Evolutionary conservation across 2,329 filamentous ascomycete genomes (phyloP), one percentile per base, ranked within the genome.

Genomic region (Fusarium oligoseptatum): DNA sequence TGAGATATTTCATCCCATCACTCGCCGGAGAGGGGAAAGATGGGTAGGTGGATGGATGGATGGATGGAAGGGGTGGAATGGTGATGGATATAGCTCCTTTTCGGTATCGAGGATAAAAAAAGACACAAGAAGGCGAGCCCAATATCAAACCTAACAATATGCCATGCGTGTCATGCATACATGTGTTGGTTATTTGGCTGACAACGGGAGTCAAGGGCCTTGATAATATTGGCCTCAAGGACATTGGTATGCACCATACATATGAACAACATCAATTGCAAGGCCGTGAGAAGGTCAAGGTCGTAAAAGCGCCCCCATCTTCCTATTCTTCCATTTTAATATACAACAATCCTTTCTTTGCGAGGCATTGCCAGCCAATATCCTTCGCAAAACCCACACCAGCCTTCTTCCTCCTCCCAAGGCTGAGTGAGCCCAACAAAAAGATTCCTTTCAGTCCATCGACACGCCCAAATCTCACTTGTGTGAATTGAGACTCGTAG

Each of bases 301-400:
- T 72, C 68, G 41, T 36, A 66, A 45, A 69, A 50, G 55, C 64
- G 60, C 34, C 52, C 22, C 32, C 57, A 68, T 69, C 52, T 66
- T 48, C 64, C 68, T 63, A 72, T 66, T 69, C 64, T 50, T 61
- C 58, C 27, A 60, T 71, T 70, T 74, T 75, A 74, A 62, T 74
- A 74, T 75, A 74, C 72, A 74, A 74, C 65, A 75, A 66, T 69
- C 71, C 68, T 24, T 66, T 17, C 20, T 15, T 48, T 22, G 58
- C 36, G 45, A 66, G 72, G 55, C 24, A 68, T 74, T 45, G 48
- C 22, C 56, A 71, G 45, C 67, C 71, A 56, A 36, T 45, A 58
- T 48, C 48, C 58, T 60, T 50, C 48, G 60, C 71, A 60, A 72
- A 74, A 36, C 60, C 64, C 60, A 32, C 52, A 48, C 57, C 27